phyloP scores from a whole-genome alignment of 495 filamentous ascomycete species.

The Jackrogersella minutella region DNA sequence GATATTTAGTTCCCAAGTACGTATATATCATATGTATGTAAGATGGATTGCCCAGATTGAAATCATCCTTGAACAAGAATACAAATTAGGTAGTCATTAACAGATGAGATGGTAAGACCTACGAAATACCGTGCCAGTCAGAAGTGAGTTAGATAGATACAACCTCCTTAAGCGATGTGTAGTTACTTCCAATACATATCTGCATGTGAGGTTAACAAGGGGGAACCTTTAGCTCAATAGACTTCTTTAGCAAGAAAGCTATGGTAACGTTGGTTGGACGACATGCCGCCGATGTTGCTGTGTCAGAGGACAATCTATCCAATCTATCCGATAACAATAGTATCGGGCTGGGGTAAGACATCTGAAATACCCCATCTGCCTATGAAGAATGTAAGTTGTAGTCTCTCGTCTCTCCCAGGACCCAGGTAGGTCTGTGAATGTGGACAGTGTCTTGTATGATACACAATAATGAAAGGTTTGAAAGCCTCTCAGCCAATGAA shows the following conservation, averaged over 20 bases:
- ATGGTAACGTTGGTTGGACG: constrained; percentile 24
- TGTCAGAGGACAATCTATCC: constrained; percentile 13
- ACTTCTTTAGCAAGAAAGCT: neutral
- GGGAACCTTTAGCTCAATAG: neutral
- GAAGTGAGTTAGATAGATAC: neutral
- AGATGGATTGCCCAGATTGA: too few species aligned
- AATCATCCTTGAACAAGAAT: neutral
- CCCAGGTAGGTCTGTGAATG: constrained; percentile 13
- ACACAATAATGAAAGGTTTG: constrained; percentile 14
- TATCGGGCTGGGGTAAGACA: constrained; percentile 24
- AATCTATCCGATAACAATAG: constrained; percentile 15
- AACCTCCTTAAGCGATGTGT: neutral
- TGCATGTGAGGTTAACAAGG: constrained; percentile 18
- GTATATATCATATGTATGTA: constrained; percentile 1
- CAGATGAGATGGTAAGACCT: neutral
- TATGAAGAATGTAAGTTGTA: constrained; percentile 14
- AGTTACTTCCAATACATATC: neutral
- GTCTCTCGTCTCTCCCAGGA: too few species aligned
- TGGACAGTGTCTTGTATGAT: constrained; percentile 9
- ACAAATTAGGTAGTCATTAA: constrained; percentile 4
- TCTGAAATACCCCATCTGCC: neutral
- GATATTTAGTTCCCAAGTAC: neutral
- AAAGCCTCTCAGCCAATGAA: constrained; percentile 41
- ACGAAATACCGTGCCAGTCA: constrained; percentile 3
- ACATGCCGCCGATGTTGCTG: constrained; percentile 9